These are phyloP conservation scores for Mesostigma viride DNA, from an alignment of 139 green algal species.

Conservation along the genomic window DNA sequence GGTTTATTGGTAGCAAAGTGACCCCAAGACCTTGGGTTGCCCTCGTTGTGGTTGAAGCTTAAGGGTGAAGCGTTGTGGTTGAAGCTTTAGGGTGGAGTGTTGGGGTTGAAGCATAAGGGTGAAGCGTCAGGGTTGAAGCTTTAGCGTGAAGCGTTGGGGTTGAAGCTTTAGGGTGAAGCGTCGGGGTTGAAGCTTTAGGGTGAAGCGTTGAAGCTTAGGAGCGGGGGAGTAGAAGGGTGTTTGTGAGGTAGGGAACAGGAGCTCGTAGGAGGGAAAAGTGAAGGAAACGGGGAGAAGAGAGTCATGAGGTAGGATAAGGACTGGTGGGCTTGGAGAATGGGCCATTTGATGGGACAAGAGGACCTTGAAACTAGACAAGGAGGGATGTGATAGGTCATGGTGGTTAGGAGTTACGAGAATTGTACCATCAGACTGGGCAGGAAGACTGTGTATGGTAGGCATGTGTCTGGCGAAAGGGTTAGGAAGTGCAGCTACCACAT, in stretches of 20 bases:
- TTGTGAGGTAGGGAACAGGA: not conserved
- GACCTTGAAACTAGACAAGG: not conserved
- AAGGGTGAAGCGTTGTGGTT: not conserved
- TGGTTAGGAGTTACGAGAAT: not conserved
- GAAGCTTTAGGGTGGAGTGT: not conserved
- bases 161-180: not conserved
- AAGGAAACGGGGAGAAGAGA: slow-evolving; percentile 4
- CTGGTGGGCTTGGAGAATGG: too few relatives aligned
- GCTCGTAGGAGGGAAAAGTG: not conserved
- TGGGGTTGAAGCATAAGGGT: not conserved
- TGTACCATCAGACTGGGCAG: not conserved
- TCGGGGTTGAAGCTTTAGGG: not conserved
- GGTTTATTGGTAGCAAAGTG: not conserved
- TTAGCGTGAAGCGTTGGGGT: not conserved
- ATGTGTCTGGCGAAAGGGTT: too few relatives aligned
- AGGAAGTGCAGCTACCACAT: too few relatives aligned
- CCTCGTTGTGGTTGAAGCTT: not conserved
- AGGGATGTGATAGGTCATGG: not conserved
- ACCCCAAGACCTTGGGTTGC: not conserved
- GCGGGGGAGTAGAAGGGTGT: not conserved
- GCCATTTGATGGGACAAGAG: too few relatives aligned
- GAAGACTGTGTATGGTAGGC: not conserved
- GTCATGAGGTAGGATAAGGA: not conserved
- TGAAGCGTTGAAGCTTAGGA: not conserved
- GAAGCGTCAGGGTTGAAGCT: not conserved